A percentile compares a stretch with the other conserved stretches of the same genome.
phyloP scores from a whole-genome alignment of 305 asterid species.

The Fraxinus angustifolia region DNA sequence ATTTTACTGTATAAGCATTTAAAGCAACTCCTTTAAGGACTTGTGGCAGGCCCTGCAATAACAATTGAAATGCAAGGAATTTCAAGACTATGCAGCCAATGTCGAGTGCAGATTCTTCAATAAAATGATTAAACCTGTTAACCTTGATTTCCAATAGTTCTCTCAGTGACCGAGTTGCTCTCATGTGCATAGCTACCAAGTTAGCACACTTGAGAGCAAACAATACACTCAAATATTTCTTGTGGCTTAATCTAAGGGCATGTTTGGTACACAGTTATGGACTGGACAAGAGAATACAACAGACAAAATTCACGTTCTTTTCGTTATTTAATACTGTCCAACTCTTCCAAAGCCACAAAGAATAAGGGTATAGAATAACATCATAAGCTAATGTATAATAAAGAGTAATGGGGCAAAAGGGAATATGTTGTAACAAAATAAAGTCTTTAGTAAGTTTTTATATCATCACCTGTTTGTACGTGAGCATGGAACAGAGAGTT shows the following conservation, averaged over 20 bases:
- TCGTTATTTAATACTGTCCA: background rate
- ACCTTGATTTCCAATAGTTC: background rate
- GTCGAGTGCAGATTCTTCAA: background rate
- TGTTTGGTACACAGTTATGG: background rate
- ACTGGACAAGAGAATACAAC: background rate
- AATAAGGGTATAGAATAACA: background rate
- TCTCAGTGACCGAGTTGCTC: background rate
- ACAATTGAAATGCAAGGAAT: background rate
- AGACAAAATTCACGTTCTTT: background rate
- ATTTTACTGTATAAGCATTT: slow-evolving; percentile 54
- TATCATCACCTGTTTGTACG: slow-evolving; percentile 74
- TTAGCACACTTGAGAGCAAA: background rate
- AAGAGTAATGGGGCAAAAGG: background rate
- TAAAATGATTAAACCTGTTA: background rate
- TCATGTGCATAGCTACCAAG: background rate
- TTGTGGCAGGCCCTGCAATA: slow-evolving; percentile 63
- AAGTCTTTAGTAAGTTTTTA: background rate
- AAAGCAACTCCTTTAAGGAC: slow-evolving; percentile 56
- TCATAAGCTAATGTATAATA: background rate
- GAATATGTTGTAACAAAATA: background rate
- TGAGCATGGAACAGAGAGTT: slow-evolving; percentile 92
- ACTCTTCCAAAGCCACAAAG: background rate
- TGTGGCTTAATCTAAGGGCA: background rate
- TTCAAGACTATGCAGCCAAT: background rate
- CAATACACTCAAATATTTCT: background rate